Conservation (phyloP, 352 stramenopile genomes). For the Blastocystis sp. region DNA sequence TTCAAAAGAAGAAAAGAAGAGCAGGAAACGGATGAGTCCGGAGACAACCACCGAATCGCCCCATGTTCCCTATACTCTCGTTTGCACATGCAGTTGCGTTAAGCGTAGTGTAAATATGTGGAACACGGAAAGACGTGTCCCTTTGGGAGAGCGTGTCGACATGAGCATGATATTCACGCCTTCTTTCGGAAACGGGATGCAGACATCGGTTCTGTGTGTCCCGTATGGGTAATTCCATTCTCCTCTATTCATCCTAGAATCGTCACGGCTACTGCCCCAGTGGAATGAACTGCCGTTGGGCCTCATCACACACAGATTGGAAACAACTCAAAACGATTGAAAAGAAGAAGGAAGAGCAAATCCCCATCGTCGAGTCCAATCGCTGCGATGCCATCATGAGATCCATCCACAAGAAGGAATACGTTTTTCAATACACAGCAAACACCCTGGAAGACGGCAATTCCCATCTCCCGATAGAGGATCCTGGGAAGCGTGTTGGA, state of each 20-base stretch:
- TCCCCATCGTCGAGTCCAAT: background rate
- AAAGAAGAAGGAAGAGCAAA: background rate
- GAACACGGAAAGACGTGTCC: slow-evolving; percentile 3
- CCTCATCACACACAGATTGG: slow-evolving; percentile 12
- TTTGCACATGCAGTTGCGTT: background rate
- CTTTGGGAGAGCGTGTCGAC: slow-evolving; percentile 14
- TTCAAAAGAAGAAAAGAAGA: no score
- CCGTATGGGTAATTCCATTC: slow-evolving; percentile 5
- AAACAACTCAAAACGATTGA: background rate
- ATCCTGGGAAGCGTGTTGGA: background rate
- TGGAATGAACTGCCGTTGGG: slow-evolving; percentile 51
- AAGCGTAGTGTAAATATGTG: slow-evolving; percentile 34
- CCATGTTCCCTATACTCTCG: background rate
- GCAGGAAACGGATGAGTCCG: no score
- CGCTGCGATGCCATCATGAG: background rate
- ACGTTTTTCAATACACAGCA: slow-evolving; percentile 9
- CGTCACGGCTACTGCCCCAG: slow-evolving; percentile 43
- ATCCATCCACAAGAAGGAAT: background rate
- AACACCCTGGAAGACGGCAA: background rate
- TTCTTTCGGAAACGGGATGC: background rate
- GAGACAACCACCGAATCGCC: no score
- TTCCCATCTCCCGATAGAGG: background rate
- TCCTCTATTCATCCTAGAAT: background rate
- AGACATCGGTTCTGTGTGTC: slow-evolving; percentile 52
- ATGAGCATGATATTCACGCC: slow-evolving; percentile 27